Conservation (phyloP, 1,139 yeast genomes). For the Candida glucosophila region DNA sequence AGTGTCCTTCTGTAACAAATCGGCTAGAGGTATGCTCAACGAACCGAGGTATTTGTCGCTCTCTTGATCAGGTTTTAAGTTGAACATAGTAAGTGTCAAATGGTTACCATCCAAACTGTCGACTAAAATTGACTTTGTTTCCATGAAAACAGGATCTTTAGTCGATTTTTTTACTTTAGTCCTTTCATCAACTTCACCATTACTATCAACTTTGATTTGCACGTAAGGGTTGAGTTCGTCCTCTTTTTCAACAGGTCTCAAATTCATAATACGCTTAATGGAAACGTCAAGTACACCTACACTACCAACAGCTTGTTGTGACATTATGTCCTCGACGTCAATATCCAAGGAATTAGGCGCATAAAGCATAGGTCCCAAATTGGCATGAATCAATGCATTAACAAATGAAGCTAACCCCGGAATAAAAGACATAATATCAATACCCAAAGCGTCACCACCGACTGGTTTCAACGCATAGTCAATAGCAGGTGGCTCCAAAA, state of each 20-base stretch:
- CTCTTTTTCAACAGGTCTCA: conserved; percentile 34
- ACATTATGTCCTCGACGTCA: conserved; percentile 63
- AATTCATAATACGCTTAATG: conserved; percentile 41
- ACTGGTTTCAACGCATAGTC: conserved; percentile 80
- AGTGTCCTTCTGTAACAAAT: conserved; percentile 47
- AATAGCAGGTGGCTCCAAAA: conserved; percentile 69
- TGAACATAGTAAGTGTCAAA: conserved; percentile 44
- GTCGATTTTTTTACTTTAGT: conserved; percentile 51
- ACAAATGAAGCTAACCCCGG: conserved; percentile 77
- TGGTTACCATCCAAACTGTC: conserved; percentile 48
- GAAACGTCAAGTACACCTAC: conserved; percentile 62
- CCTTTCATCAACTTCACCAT: conserved; percentile 33
- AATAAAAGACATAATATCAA: conserved; percentile 74
- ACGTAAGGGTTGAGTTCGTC: conserved; percentile 54
- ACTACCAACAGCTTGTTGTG: conserved; percentile 55
- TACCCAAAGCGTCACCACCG: conserved; percentile 77
- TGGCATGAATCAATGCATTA: conserved; percentile 58
- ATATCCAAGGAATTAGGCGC: conserved; percentile 77
- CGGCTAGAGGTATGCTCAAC: conserved; percentile 46
- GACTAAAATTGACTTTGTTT: conserved; percentile 52
- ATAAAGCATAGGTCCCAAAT: conserved; percentile 66
- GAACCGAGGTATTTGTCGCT: conserved; percentile 51
- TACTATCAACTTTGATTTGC: conserved; percentile 37
- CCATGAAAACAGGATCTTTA: conserved; percentile 56
- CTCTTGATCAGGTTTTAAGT: conserved; percentile 43